phyloP scores from a whole-genome alignment of 768 basidiomycete genomes.

The Tricholoma matsutake region DNA sequence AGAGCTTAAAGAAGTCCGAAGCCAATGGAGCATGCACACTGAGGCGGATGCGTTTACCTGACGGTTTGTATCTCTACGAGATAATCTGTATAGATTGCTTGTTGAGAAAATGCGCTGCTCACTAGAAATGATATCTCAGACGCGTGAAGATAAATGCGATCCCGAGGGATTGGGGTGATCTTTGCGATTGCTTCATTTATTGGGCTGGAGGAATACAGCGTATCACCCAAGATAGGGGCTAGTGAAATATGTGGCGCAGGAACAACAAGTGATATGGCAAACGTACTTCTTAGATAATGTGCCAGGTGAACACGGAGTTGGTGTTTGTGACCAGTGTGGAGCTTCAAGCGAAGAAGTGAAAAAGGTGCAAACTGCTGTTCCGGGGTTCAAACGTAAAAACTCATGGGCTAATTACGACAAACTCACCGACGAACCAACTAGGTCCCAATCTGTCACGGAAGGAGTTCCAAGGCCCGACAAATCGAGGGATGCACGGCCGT shows the following conservation, averaged over 20 bases:
- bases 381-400: conserved; percentile 5
- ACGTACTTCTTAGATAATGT: conserved; percentile 43
- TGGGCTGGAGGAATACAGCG: conserved; percentile 41
- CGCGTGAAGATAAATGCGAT: conserved; percentile 61
- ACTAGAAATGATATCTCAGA: conserved; percentile 56
- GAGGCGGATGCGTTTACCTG: conserved; percentile 48
- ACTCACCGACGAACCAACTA: conserved; percentile 57
- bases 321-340: conserved; percentile 66
- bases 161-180: conserved; percentile 32
- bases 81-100: conserved; percentile 1
- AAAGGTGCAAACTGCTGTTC: conserved; percentile 40
- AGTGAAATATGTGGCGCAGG: conserved; percentile 4
- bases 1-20: conserved; percentile 49
- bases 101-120: conserved; percentile 17
- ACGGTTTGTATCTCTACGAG: conserved; percentile 32
- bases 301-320: conserved; percentile 69
- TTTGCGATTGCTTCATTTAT: conserved; percentile 23
- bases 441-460: conserved; percentile 55
- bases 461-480: conserved; percentile 26
- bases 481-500: conserved; percentile 46
- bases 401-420: background rate
- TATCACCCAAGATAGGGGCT: conserved; percentile 71
- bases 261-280: background rate
- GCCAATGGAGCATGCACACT: conserved; percentile 59
- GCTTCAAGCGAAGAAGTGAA: conserved; percentile 52